A percentile compares a stretch with the other conserved stretches of the same genome.
Evolutionary conservation across 139 green algal genomes (phyloP).

Genomic region (Chlamydomonas sp.): DNA sequence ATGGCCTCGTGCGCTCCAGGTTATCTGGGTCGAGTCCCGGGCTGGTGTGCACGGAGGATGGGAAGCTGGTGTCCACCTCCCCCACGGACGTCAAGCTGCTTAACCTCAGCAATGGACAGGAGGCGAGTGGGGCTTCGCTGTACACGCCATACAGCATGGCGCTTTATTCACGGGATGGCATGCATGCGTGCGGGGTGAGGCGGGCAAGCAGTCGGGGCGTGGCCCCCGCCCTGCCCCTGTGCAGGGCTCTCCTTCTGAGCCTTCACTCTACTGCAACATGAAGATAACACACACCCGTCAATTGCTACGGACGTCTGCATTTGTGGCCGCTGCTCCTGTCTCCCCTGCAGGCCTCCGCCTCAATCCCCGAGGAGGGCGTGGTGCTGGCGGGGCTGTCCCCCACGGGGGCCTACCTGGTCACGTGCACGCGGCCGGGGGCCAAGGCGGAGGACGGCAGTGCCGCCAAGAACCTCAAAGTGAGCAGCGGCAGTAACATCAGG

Average conservation of each 20-base stretch:
- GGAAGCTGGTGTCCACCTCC: neutral
- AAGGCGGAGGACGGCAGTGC: constrained; percentile 57
- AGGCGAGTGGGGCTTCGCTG: neutral
- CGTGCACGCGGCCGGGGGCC: constrained; percentile 61
- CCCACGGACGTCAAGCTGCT: neutral
- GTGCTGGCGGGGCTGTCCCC: constrained; percentile 62
- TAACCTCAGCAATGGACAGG: neutral
- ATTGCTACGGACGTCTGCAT: too few species aligned
- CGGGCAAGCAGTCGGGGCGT: too few species aligned
- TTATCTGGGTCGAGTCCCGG: neutral
- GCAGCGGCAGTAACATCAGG: neutral
- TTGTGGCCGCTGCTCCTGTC: neutral
- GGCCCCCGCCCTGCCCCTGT: too few species aligned
- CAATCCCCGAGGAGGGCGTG: constrained; percentile 28
- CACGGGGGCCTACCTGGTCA: constrained; percentile 62
- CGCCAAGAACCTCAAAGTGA: constrained; percentile 76
- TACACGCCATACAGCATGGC: neutral
- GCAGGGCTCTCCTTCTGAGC: too few species aligned
- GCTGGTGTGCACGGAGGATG: constrained; percentile 7
- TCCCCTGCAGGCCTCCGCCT: neutral
- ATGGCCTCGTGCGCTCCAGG: neutral
- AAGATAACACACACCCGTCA: neutral
- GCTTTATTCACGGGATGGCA: neutral
- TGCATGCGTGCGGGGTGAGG: too few species aligned
- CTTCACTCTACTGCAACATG: too few species aligned